A percentile compares a stretch with the other conserved stretches of the same genome.
Evolutionary conservation across 305 asterid genomes (phyloP).

Genomic region (Caryopteris hybrid): DNA sequence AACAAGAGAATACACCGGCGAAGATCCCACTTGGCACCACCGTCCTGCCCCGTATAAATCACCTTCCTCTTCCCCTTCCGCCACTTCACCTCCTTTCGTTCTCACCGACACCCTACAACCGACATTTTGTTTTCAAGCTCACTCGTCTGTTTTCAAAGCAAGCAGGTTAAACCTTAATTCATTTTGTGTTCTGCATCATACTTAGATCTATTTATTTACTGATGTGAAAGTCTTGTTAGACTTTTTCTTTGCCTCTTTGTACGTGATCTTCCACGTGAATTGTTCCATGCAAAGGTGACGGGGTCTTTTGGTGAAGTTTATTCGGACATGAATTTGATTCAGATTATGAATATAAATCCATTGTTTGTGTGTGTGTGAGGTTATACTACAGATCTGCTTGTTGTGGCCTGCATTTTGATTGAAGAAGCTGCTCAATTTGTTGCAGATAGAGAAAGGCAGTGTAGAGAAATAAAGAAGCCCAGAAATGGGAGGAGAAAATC

Average conservation of each 20-base stretch:
- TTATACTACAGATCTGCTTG: no score
- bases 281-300: no score
- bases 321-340: no score
- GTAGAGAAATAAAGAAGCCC: no score
- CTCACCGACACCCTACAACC: background rate
- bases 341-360: no score
- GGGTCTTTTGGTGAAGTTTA: no score
- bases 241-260: background rate
- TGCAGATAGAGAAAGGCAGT: background rate
- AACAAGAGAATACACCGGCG: constrained; percentile 14
- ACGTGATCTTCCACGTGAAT: no score
- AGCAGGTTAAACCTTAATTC: background rate
- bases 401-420: no score
- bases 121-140: background rate
- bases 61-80: no score
- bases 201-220: background rate
- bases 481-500: constrained; percentile 31
- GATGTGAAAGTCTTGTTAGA: background rate
- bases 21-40: constrained; percentile 1
- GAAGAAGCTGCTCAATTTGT: background rate
- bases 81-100: background rate
- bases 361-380: no score
- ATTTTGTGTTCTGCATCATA: background rate
- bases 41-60: background rate
- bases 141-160: no score